phyloP scores from a whole-genome alignment of 1,284 basidiomycete species.

The Butyriboletus regius region DNA sequence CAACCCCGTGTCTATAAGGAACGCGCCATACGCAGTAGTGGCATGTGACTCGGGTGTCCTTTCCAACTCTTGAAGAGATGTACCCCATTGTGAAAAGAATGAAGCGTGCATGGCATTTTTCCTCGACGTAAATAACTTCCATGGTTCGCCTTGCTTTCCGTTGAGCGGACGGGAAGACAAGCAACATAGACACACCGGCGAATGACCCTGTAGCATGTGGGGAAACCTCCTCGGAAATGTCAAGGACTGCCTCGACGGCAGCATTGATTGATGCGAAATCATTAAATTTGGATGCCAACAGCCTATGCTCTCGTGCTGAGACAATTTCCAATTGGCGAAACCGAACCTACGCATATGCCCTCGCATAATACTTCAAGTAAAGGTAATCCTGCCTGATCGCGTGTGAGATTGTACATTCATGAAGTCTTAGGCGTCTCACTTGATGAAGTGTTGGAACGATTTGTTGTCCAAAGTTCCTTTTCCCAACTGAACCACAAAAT shows the following conservation, averaged over 20 bases:
- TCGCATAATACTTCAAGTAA: conserved; percentile 70
- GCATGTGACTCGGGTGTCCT: conserved; percentile 56
- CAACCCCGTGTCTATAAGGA: conserved; percentile 69
- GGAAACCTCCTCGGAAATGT: conserved; percentile 42
- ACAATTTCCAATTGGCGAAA: background rate
- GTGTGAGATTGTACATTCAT: background rate
- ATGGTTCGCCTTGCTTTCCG: background rate
- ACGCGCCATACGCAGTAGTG: conserved; percentile 76
- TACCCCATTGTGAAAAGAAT: conserved; percentile 65
- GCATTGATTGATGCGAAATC: conserved; percentile 58
- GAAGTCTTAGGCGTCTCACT: conserved; percentile 36
- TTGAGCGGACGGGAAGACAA: background rate
- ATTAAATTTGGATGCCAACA: conserved; percentile 72
- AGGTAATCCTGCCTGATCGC: conserved; percentile 60
- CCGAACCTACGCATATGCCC: conserved; percentile 55
- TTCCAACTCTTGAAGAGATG: conserved; percentile 53
- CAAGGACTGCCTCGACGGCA: conserved; percentile 60
- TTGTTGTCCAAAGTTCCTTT: conserved; percentile 59
- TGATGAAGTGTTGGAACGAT: conserved; percentile 78
- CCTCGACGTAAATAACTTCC: conserved; percentile 16
- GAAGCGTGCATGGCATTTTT: conserved; percentile 66
- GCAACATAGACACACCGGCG: background rate
- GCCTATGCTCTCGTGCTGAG: conserved; percentile 32
- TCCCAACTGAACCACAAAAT: conserved; percentile 71
- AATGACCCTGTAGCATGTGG: background rate